Conservation (phyloP, 1,284 basidiomycete genomes). For the Fomes fomentarius region DNA sequence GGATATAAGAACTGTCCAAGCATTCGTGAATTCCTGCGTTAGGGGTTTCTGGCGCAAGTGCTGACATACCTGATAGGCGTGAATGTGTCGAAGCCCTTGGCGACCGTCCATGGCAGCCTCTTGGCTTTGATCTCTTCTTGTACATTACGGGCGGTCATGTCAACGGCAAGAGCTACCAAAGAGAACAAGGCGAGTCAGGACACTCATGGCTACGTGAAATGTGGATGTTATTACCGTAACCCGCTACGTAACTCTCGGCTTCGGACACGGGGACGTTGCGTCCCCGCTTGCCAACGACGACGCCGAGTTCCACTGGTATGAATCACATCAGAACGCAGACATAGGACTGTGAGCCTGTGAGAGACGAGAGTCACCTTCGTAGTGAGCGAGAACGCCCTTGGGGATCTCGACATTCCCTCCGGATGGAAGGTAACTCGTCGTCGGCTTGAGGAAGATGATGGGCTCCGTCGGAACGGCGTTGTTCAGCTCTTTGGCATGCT, state of each 20-base stretch:
- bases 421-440: conserved; percentile 82
- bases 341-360: no score
- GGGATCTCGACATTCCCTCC: conserved; percentile 89
- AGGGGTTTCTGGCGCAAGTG: no score
- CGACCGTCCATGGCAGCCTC: conserved; percentile 93
- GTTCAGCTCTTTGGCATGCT: conserved; percentile 91
- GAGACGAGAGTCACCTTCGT: no score
- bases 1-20: conserved; percentile 73
- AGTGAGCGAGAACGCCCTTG: conserved; percentile 81
- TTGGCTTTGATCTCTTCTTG: conserved; percentile 93
- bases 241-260: conserved; percentile 83
- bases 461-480: conserved; percentile 93
- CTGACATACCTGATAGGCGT: conserved; percentile 67
- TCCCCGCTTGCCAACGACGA: conserved; percentile 90
- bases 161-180: conserved; percentile 85
- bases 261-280: conserved; percentile 78
- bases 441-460: conserved; percentile 99
- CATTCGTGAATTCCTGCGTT: no score
- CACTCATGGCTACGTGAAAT: neutral
- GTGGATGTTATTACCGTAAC: conserved; percentile 66
- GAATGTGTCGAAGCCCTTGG: conserved; percentile 74
- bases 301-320: conserved; percentile 94
- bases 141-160: conserved; percentile 95
- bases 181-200: neutral
- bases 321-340: no score